Base-by-base conservation (phyloP, 2,329 filamentous ascomycete genomes). In the Microsporum canis region DNA sequence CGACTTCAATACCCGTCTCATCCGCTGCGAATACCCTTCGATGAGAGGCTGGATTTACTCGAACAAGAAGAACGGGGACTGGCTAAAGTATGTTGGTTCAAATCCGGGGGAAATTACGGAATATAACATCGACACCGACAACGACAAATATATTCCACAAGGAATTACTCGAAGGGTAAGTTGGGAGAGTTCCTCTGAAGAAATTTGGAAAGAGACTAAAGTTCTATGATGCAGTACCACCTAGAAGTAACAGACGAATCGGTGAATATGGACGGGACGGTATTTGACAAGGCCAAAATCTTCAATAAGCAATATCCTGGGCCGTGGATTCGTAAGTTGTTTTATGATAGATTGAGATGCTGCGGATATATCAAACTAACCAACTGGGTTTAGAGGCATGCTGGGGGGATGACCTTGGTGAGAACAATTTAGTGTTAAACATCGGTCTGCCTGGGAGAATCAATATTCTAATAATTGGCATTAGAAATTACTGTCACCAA, bases 401-500 rank as follows among this genome's bases (percentile, higher is more conserved):
- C 17, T 63, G 62, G 62, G 62, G 62, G 10, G 62, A 63, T 58
- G 60, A 63, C 12, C 39, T 63, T 36, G 62, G 62, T 63, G 33
- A 60, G 57, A 2, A 2, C 14, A 29, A 1, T 12, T 12, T 57
- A 1, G 10, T 29, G 29, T 41, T n/a, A 12, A 29, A 41, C 5
- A 39, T 7, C 17, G 17, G 12, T 5, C 8, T 14, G 12, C n/a
- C 23, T 2, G 23, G 8, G 8, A 31, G 8, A 29, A 2, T 3
- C 29, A 12, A 27, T 2, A 23, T 27, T 5, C 57, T 59, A 59
- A 59, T 10, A 2, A 17, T 23, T 1, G 2, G n/a, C 5, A 12
- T 55, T 34, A 63, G 62, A 63, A 62, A 62, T 63, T 33, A 63
- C 62, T 12, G 60, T 63, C 14, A 62, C 53, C 8, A 63, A 63